Evolutionary conservation across 768 basidiomycete species (phyloP), one percentile per base, ranked within the genome.

Genomic region (Phallus indusiatus): DNA sequence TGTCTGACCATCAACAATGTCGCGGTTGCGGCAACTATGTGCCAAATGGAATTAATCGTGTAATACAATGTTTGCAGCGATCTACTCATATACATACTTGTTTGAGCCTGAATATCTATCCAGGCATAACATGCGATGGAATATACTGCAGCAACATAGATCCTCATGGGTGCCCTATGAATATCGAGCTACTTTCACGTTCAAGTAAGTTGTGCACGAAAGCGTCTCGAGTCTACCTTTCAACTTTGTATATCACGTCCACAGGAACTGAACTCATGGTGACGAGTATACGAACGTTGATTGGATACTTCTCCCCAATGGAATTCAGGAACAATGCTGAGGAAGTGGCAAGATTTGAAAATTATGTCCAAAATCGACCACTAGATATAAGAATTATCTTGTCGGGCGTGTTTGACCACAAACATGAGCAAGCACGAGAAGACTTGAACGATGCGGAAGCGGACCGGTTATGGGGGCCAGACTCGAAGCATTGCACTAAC

Each of bases 381-480:
- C 14, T 59, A 16, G 37, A 47, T 18, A 5, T 52, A 16, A 20
- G 16, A 24, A 36, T 52, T 34, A 53, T 59, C 10, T 49, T 59
- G 24, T n/a, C 22, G 7, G 50, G 21, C 5, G 22, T 59, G 9
- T 59, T 59, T 22, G 57, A 52, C 7, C 21, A 35, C 33, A 59
- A 52, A 48, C 57, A 47, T 3, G 47, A 51, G 9, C 57, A 59
- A 22, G 24, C 46, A 8, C 35, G 49, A 36, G 57, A 59, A 16
- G 57, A 52, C 36, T 16, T 21, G 34, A 59, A 52, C 35, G 49
- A 52, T 28, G 49, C 50, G 4, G 18, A 21, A 51, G 57, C 57
- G n/a, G 49, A 59, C 50, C 49, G 52, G 11, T 14, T 35, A 16
- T 59, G 57, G 57, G 57, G 57, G 12, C 57, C 21, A 21, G 34